Base-by-base conservation (phyloP, 345 rosid species). In the Salix koriyanagi region DNA sequence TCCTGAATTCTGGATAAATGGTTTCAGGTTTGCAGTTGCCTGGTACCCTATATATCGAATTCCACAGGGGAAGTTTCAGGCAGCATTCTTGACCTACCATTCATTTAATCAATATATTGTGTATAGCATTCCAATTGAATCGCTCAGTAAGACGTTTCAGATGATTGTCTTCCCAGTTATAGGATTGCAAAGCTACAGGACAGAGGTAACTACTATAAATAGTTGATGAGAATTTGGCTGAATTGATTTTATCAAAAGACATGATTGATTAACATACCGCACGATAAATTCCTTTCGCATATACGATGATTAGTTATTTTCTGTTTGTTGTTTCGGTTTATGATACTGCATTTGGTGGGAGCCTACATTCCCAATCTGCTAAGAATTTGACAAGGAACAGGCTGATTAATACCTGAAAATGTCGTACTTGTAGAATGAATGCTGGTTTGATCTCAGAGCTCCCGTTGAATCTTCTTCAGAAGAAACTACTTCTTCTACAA, bases 81-180 rank as follows among this genome's bases (percentile, higher is more conserved):
- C 83, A 54, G 75, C 85, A 12, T 83, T 79, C 79, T n/a, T 83
- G 80, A 83, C 83, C 36, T 83, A 70, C 70, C 83, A 80, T 70
- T 80, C 77, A 5, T 48, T 71, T 7, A 79, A 81, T 37, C 77
- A 80, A 66, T 67, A 56, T 9, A 75, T 62, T 23, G 50, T 34
- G 42, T 72, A 23, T 67, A 28, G 65, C 42, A 25, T 48, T 61
- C 61, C 79, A 65, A 71, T 25, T 34, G 71, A 74, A 36, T 70
- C 83, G 30, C 78, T 36, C 46, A 42, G 50, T 18, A 71, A 61
- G 60, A 68, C 44, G 56, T 62, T 9, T 64, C 67, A 36, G 18
- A 41, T 77, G 18, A 41, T 77, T 37, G 30, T 75, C 42, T 72
- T 61, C 46, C 82, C 86, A 26, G 79, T 75, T 21, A 50, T 80